phyloP scores from a whole-genome alignment of 768 basidiomycete species.

The Candolleomyces aberdarensis region DNA sequence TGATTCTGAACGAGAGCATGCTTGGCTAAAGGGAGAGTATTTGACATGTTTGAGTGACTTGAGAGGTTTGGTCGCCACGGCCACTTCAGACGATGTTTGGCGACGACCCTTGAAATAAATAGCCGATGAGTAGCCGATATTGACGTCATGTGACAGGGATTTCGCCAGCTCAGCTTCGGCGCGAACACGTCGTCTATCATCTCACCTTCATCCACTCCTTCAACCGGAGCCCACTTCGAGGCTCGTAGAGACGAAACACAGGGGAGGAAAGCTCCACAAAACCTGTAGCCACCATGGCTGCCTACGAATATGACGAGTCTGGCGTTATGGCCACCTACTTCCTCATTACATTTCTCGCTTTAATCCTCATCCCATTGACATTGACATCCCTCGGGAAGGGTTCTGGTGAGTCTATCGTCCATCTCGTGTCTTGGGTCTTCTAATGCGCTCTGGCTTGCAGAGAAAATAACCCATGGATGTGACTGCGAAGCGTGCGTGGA shows the following conservation, averaged over 20 bases:
- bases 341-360: conserved; percentile 81
- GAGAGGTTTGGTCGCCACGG: background rate
- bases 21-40: no score
- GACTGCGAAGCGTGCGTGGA: conserved; percentile 60
- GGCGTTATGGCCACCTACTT: conserved; percentile 91
- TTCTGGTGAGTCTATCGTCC: conserved; percentile 39
- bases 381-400: conserved; percentile 42
- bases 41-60: no score
- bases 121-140: background rate
- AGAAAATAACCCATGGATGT: conserved; percentile 46
- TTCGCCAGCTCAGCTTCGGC: background rate
- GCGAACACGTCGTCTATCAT: background rate
- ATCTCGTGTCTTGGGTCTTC: background rate
- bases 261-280: background rate
- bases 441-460: conserved; percentile 9
- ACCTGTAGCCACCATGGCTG: conserved; percentile 51
- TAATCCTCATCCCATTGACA: conserved; percentile 80
- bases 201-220: background rate
- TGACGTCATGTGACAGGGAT: background rate
- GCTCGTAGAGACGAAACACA: background rate
- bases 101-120: background rate
- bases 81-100: background rate
- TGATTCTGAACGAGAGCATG: background rate
- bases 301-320: conserved; percentile 83
- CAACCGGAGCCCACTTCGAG: background rate